Evolutionary conservation across 148 eudicot species (phyloP).

Genomic region (Persicaria maculosa): DNA sequence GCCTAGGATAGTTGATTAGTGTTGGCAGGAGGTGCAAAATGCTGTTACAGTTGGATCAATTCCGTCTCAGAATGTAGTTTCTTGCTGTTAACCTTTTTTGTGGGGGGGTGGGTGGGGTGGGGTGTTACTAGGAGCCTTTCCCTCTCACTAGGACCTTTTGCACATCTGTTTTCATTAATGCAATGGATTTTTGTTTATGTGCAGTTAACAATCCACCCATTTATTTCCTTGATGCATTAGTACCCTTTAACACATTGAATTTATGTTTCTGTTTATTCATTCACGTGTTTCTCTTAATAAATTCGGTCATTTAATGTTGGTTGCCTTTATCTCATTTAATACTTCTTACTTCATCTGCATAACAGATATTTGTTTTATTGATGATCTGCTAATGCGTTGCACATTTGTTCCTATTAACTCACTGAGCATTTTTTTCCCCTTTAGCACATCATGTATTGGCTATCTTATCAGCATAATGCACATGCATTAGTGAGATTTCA

Average conservation of each 20-base stretch:
- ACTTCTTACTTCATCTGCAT: neutral
- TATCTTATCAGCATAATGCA: neutral
- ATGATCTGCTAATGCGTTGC: neutral
- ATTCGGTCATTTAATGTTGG: neutral
- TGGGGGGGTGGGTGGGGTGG: too few species aligned
- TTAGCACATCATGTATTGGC: neutral
- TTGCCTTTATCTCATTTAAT: neutral
- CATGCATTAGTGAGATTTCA: neutral
- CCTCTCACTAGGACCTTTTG: neutral
- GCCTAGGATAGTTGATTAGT: constrained; percentile 4
- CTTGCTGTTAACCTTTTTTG: neutral
- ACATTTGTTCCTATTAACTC: neutral
- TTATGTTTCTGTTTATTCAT: neutral
- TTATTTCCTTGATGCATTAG: too few species aligned
- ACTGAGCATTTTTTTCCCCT: neutral
- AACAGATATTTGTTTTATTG: neutral
- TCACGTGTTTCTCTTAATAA: neutral
- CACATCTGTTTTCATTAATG: neutral
- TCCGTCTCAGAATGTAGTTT: neutral
- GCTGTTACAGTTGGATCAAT: neutral
- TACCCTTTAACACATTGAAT: neutral
- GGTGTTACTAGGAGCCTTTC: neutral
- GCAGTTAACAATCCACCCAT: too few species aligned
- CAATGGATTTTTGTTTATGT: too few species aligned
- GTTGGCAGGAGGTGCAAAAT: constrained; percentile 9